phyloP scores from a whole-genome alignment of 31 red algal genomes.

The Asparagopsis taxiformis region DNA sequence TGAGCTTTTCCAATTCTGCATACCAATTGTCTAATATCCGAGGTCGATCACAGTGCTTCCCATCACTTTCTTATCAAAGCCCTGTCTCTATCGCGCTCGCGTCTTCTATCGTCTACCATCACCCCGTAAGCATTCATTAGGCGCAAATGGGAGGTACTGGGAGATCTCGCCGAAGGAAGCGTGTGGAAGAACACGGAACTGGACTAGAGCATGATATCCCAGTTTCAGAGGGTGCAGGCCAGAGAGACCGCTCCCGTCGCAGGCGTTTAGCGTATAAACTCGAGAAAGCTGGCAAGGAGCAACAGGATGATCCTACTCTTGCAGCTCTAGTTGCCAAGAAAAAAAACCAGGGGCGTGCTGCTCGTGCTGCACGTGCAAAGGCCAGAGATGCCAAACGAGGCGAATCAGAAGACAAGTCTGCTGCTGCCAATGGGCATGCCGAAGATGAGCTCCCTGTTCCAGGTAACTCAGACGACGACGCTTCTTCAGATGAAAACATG shows the following conservation, averaged over 20 bases:
- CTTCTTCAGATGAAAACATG: not conserved
- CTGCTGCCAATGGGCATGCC: not conserved
- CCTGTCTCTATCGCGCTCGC: no score
- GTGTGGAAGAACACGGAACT: slow-evolving; percentile 64
- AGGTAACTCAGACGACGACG: not conserved
- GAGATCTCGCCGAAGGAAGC: slow-evolving; percentile 59
- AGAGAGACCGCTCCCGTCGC: slow-evolving; percentile 48
- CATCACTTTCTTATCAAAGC: no score
- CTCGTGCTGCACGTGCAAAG: not conserved
- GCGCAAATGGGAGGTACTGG: slow-evolving; percentile 94
- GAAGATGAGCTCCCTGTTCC: no score
- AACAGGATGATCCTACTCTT: slow-evolving; percentile 11
- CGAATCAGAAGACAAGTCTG: not conserved
- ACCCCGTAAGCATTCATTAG: no score
- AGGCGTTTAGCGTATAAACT: slow-evolving; percentile 57
- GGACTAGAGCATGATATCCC: slow-evolving; percentile 65
- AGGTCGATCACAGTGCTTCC: no score
- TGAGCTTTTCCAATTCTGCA: no score
- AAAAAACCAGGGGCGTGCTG: slow-evolving; percentile 3
- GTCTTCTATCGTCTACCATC: no score
- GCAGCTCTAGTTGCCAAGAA: slow-evolving; percentile 7
- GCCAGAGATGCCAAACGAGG: not conserved
- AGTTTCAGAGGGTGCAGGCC: slow-evolving; percentile 41
- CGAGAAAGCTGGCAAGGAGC: slow-evolving; percentile 31
- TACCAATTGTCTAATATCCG: no score